Conservation (phyloP, 192 early-diverging fungal genomes). For the Coemansia sp. region DNA sequence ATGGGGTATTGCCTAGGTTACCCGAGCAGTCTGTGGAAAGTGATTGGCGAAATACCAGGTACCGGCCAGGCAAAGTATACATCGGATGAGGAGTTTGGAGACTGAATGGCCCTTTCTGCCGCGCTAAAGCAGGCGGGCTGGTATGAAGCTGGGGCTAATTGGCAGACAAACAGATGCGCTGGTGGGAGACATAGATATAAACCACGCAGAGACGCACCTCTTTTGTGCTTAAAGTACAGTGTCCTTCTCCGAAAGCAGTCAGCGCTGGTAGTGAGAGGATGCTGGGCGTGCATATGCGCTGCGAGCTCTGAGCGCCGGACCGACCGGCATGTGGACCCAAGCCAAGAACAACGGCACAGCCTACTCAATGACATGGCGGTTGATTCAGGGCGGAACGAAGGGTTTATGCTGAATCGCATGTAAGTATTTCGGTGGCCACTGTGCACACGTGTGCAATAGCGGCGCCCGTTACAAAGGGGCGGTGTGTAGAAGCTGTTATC, state of each 20-base stretch:
- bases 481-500: conserved; percentile 57
- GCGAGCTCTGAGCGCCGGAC: conserved; percentile 48
- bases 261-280: conserved; percentile 69
- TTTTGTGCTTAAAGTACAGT: conserved; percentile 55
- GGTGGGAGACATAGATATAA: conserved; percentile 70
- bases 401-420: conserved; percentile 63
- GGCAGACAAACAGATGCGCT: conserved; percentile 56
- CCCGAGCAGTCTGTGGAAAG: conserved; percentile 65
- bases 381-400: conserved; percentile 64
- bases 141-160: conserved; percentile 63
- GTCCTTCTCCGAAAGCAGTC: conserved; percentile 59
- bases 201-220: conserved; percentile 62
- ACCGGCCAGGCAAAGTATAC: conserved; percentile 55
- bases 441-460: conserved; percentile 55
- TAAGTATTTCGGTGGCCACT: conserved; percentile 66
- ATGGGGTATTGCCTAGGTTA: conserved; percentile 62
- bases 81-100: conserved; percentile 63
- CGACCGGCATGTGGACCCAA: conserved; percentile 66
- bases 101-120: conserved; percentile 24
- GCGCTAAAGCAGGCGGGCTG: conserved; percentile 58
- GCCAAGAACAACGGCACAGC: conserved; percentile 68
- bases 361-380: conserved; percentile 64
- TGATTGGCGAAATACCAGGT: conserved; percentile 56
- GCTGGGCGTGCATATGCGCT: conserved; percentile 66
- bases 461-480: conserved; percentile 16